phyloP scores from a whole-genome alignment of 768 basidiomycete genomes.

The Mycena belliarum region DNA sequence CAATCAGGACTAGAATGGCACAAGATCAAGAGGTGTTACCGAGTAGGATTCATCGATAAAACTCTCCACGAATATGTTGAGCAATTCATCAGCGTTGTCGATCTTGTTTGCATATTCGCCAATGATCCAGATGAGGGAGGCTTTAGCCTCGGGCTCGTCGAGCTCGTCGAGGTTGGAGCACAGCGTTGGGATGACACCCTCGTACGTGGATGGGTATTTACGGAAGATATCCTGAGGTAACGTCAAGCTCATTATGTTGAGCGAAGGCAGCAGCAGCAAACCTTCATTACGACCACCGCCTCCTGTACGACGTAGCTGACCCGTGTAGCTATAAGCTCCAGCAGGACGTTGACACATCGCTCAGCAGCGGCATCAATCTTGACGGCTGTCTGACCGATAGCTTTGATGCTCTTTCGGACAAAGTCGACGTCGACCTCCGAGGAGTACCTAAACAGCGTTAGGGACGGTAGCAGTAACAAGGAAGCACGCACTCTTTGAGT shows the following conservation, averaged over 20 bases:
- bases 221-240: constrained; percentile 88
- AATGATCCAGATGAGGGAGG: constrained; percentile 98
- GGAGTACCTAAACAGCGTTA: constrained; percentile 66
- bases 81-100: constrained; percentile 92
- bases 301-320: constrained; percentile 99
- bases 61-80: constrained; percentile 88
- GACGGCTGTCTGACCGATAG: constrained; percentile 95
- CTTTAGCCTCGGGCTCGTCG: constrained; percentile 98
- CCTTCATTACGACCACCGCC: constrained; percentile 99
- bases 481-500: constrained; percentile 78
- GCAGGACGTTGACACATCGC: constrained; percentile 89
- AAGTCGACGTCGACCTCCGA: constrained; percentile 99
- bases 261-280: constrained; percentile 31
- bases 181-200: constrained; percentile 95
- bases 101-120: constrained; percentile 99
- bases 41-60: constrained; percentile 95
- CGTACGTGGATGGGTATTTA: constrained; percentile 94
- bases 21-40: background rate
- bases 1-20: background rate
- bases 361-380: constrained; percentile 95
- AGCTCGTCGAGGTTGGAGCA: constrained; percentile 95
- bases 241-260: background rate
- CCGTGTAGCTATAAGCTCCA: constrained; percentile 90
- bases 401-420: constrained; percentile 91
- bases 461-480: background rate